A percentile compares a stretch with the other conserved stretches of the same genome.
Evolutionary conservation across 2,329 filamentous ascomycete genomes (phyloP).

Genomic region (Ceratocystis ficicola): DNA sequence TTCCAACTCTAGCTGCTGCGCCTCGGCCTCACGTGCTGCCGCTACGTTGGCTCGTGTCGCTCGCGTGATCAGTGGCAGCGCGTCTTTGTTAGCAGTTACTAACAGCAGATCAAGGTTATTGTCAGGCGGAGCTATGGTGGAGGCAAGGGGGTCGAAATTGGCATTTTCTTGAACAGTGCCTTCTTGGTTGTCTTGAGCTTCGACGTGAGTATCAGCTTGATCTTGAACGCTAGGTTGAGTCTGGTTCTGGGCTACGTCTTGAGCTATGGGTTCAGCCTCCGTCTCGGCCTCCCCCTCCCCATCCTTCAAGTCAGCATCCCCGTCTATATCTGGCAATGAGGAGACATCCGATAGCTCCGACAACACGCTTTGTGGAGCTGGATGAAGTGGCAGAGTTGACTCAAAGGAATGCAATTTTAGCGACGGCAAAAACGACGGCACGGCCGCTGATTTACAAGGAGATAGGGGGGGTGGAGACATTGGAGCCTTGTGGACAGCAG

Average conservation of each 20-base stretch:
- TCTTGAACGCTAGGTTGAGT: neutral
- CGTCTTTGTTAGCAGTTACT: no score
- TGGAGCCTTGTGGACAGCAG: neutral
- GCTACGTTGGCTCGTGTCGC: constrained; percentile 20
- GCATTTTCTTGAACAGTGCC: neutral
- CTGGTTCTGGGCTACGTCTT: neutral
- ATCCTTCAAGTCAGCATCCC: neutral
- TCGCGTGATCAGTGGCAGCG: neutral
- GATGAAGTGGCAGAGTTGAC: constrained; percentile 19
- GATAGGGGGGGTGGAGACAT: neutral
- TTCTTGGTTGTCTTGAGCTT: neutral
- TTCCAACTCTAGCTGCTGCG: neutral
- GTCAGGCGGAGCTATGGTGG: no score
- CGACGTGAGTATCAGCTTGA: neutral
- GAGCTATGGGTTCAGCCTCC: constrained; percentile 24
- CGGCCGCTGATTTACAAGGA: neutral
- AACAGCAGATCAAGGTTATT: no score
- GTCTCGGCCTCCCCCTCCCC: neutral
- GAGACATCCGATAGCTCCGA: constrained; percentile 20
- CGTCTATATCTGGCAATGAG: constrained; percentile 17
- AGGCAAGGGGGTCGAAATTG: no score
- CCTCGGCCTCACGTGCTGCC: constrained; percentile 11
- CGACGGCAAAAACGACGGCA: neutral
- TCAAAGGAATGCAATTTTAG: neutral
- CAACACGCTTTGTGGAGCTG: constrained; percentile 17